Evolutionary conservation across 805 yeast genomes (phyloP), one percentile per base, ranked within the genome.

Genomic region (Saccharomyces jurei): DNA sequence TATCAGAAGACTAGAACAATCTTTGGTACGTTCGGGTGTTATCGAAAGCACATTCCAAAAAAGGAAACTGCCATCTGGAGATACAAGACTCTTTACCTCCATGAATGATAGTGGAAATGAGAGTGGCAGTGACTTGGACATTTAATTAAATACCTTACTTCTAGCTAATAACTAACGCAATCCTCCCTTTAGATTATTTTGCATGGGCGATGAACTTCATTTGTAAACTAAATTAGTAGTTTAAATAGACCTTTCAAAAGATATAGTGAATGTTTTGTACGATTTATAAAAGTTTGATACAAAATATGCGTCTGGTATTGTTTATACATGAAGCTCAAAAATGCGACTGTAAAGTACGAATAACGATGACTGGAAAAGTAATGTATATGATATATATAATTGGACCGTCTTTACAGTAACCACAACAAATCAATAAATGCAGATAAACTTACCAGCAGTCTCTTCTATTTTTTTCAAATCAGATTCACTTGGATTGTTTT

Each of bases 1-100:
- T 2, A 60, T 79, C 8, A 77, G 73, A 47, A 62, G 74, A 1
- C 69, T 87, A 56, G 91, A 86, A 62, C 63, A 58, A 2, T 63
- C 71, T 22, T 57, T 78, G 14, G 17, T 49, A 2, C 30, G 5
- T 11, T 27, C 17, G 4, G 49, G 41, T 17, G 50, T 41, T 27
- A 27, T 46, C 9, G 21, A 50, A 13, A 21, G 28, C 9, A 17
- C 49, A 27, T 41, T 53, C 56, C 3, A 21, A 21, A 41, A 6
- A 14, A 46, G 22, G n/a, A 26, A 46, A 6, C n/a, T 9, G 6
- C 14, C 49, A 46, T 27, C 22, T n/a, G 21, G 10, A 5, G 11
- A 46, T 6, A 11, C 29, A 11, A 22, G 11, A 46, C 17, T 4
- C 10, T 26, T 26, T 8, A 4, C n/a, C 5, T 46, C 30, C 11